Percentiles rank a stretch among this genome's conserved stretches.
These are phyloP conservation scores for Fonsecaea monophora DNA, from an alignment of 2,329 filamentous ascomycete species.

Conservation along the genomic window DNA sequence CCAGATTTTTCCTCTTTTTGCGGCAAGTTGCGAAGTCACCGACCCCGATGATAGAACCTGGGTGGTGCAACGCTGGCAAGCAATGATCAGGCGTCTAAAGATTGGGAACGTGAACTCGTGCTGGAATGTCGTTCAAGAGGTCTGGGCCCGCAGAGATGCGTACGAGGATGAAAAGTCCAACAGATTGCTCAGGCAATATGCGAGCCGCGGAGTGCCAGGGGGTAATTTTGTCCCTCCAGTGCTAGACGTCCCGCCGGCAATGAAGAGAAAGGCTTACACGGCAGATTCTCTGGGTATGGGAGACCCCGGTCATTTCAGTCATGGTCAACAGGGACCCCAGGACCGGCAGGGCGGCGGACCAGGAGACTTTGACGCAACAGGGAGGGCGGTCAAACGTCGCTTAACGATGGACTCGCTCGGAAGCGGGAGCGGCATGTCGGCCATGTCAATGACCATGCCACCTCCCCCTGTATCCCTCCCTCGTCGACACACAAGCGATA, in stretches of 20 bases:
- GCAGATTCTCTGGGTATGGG: conserved; percentile 13
- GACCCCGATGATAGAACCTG: conserved; percentile 67
- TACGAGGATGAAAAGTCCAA: conserved; percentile 54
- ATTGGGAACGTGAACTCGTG: conserved; percentile 73
- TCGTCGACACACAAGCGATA: conserved; percentile 45
- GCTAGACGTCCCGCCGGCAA: conserved; percentile 32
- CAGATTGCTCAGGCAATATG: conserved; percentile 43
- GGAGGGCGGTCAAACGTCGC: conserved; percentile 24
- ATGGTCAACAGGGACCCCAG: conserved; percentile 6
- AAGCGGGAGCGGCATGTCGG: conserved; percentile 7
- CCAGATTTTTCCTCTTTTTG: conserved; percentile 73
- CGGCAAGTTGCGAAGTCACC: conserved; percentile 69
- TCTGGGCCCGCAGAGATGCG: conserved; percentile 69
- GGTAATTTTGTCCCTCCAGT: conserved; percentile 33
- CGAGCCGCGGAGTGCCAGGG: conserved; percentile 53
- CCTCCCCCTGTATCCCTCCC: conserved; percentile 10
- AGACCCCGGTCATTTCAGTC: conserved; percentile 18
- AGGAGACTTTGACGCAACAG: conserved; percentile 17
- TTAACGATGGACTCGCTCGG: conserved; percentile 20
- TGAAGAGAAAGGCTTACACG: conserved; percentile 32
- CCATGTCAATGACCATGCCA: conserved; percentile 3
- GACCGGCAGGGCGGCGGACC: background rate
- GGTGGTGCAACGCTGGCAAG: conserved; percentile 68
- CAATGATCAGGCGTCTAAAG: conserved; percentile 67
- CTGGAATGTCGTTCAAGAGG: conserved; percentile 68